A percentile compares a stretch with the other conserved stretches of the same genome.
These are phyloP conservation scores for Thelephora ganbajun DNA, from an alignment of 768 basidiomycete species.

Conservation along the genomic window DNA sequence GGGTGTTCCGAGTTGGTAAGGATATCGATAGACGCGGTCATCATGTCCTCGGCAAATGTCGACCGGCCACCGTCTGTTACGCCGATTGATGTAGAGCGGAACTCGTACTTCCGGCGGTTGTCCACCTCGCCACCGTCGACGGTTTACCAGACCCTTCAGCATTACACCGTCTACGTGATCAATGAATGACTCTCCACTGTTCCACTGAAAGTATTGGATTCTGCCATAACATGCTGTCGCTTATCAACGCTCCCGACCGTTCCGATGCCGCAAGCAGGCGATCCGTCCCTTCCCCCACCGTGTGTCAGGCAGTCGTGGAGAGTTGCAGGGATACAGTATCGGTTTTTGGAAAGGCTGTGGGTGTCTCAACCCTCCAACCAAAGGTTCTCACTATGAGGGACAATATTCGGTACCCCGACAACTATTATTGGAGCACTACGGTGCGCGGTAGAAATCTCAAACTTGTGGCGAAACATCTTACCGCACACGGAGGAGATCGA, in stretches of 20 bases:
- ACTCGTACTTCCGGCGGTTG: conserved; percentile 89
- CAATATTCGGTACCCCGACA: conserved; percentile 81
- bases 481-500: conserved; percentile 60
- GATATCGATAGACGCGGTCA: conserved; percentile 14
- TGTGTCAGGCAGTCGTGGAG: conserved; percentile 71
- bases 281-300: conserved; percentile 47
- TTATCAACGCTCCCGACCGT: conserved; percentile 85
- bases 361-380: conserved; percentile 68
- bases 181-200: conserved; percentile 74
- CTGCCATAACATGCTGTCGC: conserved; percentile 72
- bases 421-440: conserved; percentile 78
- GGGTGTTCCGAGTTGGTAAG: conserved; percentile 8
- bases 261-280: conserved; percentile 76
- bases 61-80: conserved; percentile 28
- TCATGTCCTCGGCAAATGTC: conserved; percentile 25
- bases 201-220: conserved; percentile 74
- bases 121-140: conserved; percentile 56
- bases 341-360: conserved; percentile 79
- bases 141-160: conserved; percentile 77
- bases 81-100: conserved; percentile 68
- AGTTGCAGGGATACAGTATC: conserved; percentile 74
- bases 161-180: conserved; percentile 72
- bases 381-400: conserved; percentile 60
- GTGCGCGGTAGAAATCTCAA: conserved; percentile 77
- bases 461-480: conserved; percentile 69